Conservation (phyloP, 257 asterid genomes). For the Gynochthodes officinalis region DNA sequence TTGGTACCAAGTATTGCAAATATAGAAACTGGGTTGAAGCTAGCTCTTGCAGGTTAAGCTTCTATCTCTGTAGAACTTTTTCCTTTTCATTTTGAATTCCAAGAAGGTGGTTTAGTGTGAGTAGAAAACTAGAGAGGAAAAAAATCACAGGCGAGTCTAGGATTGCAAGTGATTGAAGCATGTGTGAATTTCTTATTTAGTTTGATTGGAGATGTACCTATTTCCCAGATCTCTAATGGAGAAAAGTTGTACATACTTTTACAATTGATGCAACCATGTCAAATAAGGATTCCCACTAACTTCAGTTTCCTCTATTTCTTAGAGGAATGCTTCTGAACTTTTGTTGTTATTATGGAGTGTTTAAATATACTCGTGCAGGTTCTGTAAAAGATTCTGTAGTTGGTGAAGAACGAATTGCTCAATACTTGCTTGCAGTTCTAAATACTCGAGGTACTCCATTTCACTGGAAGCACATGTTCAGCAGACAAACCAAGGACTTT, state of each 20-base stretch:
- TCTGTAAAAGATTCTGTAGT: conserved; percentile 92
- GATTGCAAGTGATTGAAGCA: neutral
- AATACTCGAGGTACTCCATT: conserved; percentile 85
- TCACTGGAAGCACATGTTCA: conserved; percentile 57
- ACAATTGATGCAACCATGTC: neutral
- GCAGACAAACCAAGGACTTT: conserved; percentile 33
- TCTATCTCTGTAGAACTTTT: conserved; percentile 3
- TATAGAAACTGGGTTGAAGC: conserved; percentile 83
- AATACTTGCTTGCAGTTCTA: conserved; percentile 77
- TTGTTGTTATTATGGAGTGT: conserved; percentile 5
- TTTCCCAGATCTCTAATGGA: neutral
- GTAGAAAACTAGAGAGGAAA: neutral
- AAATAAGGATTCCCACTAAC: too few species aligned
- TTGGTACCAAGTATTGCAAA: conserved; percentile 87
- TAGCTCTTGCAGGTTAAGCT: conserved; percentile 78
- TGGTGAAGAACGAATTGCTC: conserved; percentile 90
- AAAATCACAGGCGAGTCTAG: neutral
- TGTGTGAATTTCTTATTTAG: neutral
- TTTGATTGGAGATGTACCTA: neutral
- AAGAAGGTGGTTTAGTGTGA: neutral
- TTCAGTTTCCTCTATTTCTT: neutral
- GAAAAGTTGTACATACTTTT: neutral
- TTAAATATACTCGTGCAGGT: conserved; percentile 45
- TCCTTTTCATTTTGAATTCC: neutral
- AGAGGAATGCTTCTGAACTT: neutral